A percentile compares a stretch with the other conserved stretches of the same genome.
Evolutionary conservation across 2,329 filamentous ascomycete genomes (phyloP).

Genomic region (Colletotrichum sp.): DNA sequence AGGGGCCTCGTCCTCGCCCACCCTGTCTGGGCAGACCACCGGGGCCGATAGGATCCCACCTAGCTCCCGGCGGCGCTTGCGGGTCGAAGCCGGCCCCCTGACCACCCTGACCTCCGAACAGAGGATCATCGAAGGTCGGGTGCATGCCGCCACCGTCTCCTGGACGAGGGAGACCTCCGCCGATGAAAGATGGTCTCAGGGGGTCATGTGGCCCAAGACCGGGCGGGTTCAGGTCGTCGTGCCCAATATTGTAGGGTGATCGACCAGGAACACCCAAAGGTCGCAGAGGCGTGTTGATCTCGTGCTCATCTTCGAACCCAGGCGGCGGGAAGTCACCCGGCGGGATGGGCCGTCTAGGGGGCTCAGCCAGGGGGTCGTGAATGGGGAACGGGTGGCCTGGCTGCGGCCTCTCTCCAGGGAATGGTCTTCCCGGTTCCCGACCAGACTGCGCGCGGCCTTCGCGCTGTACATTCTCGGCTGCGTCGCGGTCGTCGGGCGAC

Average conservation of each 20-base stretch:
- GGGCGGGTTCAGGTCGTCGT: constrained; percentile 86
- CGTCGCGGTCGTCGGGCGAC: constrained; percentile 44
- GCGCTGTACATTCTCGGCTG: constrained; percentile 43
- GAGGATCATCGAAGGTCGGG: constrained; percentile 89
- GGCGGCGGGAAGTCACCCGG: constrained; percentile 81
- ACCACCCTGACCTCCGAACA: constrained; percentile 69
- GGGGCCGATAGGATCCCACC: constrained; percentile 87
- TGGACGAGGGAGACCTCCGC: constrained; percentile 61
- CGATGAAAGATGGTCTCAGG: constrained; percentile 69
- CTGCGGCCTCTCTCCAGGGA: constrained; percentile 47
- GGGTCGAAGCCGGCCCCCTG: constrained; percentile 63
- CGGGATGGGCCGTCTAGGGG: constrained; percentile 66
- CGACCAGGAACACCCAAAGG: constrained; percentile 43
- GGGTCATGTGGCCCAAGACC: constrained; percentile 88
- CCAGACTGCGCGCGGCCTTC: constrained; percentile 46
- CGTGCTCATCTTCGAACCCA: constrained; percentile 91
- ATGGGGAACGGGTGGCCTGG: constrained; percentile 72
- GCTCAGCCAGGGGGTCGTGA: constrained; percentile 67
- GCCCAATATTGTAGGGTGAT: constrained; percentile 74
- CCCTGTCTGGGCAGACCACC: constrained; percentile 56
- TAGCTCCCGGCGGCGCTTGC: constrained; percentile 83
- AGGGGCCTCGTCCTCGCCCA: constrained; percentile 40
- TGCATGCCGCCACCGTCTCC: constrained; percentile 85
- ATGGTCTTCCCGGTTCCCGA: constrained; percentile 34
- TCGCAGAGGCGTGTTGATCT: constrained; percentile 73